Evolutionary conservation across 805 yeast species (phyloP).

Genomic region (Phaffomyces antillensis): DNA sequence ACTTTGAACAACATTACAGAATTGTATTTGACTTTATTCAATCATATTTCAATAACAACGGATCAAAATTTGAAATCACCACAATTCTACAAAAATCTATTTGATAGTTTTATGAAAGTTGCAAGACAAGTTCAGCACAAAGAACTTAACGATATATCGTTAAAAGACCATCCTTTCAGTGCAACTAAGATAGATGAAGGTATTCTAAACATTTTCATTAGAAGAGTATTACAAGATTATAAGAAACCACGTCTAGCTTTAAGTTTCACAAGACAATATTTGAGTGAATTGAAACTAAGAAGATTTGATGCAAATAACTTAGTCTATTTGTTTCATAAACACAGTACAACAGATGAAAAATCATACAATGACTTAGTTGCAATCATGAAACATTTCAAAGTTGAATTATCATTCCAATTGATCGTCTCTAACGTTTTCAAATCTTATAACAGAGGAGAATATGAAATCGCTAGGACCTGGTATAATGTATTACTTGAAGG

Average conservation of each 20-base stretch:
- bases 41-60: slow-evolving; percentile 4
- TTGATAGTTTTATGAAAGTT: neutral
- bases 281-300: slow-evolving; percentile 2
- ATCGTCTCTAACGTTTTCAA: slow-evolving; percentile 7
- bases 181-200: slow-evolving; percentile 12
- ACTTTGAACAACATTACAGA: slow-evolving; percentile 11
- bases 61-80: neutral
- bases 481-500: slow-evolving; percentile 3
- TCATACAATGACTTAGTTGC: slow-evolving; percentile 1
- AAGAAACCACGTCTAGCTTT: slow-evolving; percentile 12
- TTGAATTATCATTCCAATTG: slow-evolving; percentile 4
- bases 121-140: neutral
- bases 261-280: slow-evolving; percentile 9
- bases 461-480: slow-evolving; percentile 7
- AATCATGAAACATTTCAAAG: slow-evolving; percentile 2
- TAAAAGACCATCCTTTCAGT: slow-evolving; percentile 9
- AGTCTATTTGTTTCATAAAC: slow-evolving; percentile 2
- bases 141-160: neutral
- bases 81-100: neutral
- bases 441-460: slow-evolving; percentile 1
- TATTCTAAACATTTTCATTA: slow-evolving; percentile 13
- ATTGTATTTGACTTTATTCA: slow-evolving; percentile 12
- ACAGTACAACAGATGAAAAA: neutral
- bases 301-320: slow-evolving; percentile 6
- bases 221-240: slow-evolving; percentile 4